phyloP scores from a whole-genome alignment of 2,329 filamentous ascomycete genomes.

The Penicillium griseofulvum region DNA sequence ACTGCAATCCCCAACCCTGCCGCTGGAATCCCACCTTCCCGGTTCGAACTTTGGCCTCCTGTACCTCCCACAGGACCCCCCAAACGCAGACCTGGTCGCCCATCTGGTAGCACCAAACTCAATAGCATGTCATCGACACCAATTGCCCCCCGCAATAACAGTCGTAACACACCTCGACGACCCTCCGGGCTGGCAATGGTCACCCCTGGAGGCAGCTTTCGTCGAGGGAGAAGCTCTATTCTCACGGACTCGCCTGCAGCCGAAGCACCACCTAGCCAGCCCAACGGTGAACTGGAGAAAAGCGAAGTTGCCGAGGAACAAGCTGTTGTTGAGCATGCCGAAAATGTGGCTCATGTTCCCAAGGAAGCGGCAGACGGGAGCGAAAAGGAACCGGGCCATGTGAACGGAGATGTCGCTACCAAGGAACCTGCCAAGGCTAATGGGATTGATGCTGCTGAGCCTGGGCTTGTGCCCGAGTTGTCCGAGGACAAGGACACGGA shows the following conservation, averaged over 20 bases:
- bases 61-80: conserved; percentile 34
- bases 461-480: conserved; percentile 1
- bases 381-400: conserved; percentile 1
- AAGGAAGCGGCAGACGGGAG: conserved; percentile 7
- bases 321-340: conserved; percentile 9
- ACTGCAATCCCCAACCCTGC: conserved; percentile 29
- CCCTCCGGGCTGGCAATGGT: conserved; percentile 27
- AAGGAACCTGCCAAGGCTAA: conserved; percentile 13
- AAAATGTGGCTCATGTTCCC: conserved; percentile 7
- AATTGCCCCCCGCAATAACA: conserved; percentile 32
- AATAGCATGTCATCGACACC: conserved; percentile 31
- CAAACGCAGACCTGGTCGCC: conserved; percentile 40
- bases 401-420: conserved; percentile 9
- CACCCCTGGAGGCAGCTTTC: conserved; percentile 32
- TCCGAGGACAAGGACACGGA: conserved; percentile 5
- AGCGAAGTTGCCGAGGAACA: conserved; percentile 11
- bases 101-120: conserved; percentile 33
- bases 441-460: conserved; percentile 5
- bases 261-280: conserved; percentile 22
- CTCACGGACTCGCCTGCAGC: conserved; percentile 30
- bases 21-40: conserved; percentile 40
- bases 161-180: conserved; percentile 39
- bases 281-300: conserved; percentile 23
- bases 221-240: conserved; percentile 39
- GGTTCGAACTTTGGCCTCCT: conserved; percentile 46